phyloP scores from a whole-genome alignment of 2,329 filamentous ascomycete species.

The Magnaporthiopsis rhizophila region DNA sequence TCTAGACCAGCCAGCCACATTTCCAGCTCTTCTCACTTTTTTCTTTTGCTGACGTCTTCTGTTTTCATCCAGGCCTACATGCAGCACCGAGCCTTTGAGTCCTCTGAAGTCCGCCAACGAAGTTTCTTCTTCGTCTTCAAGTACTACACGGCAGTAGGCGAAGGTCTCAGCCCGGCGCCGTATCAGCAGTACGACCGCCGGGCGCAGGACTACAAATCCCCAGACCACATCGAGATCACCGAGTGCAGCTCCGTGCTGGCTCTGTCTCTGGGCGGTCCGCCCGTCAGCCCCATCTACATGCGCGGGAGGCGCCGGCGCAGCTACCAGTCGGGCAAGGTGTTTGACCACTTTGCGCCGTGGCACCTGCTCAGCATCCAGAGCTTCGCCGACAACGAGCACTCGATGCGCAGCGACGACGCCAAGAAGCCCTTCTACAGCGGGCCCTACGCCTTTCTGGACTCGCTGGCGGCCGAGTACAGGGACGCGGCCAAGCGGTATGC shows the following conservation, averaged over 20 bases:
- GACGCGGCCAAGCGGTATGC: constrained; percentile 52
- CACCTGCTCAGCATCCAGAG: constrained; percentile 51
- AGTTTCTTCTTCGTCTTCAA: constrained; percentile 58
- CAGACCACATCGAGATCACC: constrained; percentile 49
- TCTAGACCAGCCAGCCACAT: not conserved
- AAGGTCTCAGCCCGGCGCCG: constrained; percentile 45
- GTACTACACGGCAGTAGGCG: constrained; percentile 53
- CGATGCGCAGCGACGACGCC: constrained; percentile 45
- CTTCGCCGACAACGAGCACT: constrained; percentile 51
- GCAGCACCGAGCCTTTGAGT: constrained; percentile 37
- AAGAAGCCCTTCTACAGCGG: constrained; percentile 51
- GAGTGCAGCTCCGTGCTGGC: constrained; percentile 53
- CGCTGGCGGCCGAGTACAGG: constrained; percentile 50
- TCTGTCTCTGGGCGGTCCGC: constrained; percentile 45
- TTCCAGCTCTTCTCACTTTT: not conserved
- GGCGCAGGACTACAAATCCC: constrained; percentile 26
- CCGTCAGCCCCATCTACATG: constrained; percentile 40
- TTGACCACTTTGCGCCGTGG: constrained; percentile 52
- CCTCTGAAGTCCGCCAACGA: constrained; percentile 38
- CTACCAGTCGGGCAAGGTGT: constrained; percentile 42
- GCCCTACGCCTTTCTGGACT: constrained; percentile 52
- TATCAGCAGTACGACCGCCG: constrained; percentile 51
- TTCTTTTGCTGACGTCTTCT: not conserved
- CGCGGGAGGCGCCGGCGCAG: constrained; percentile 36
- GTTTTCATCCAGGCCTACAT: constrained; percentile 31